These are phyloP conservation scores for Mycena leptocephala DNA, from an alignment of 768 basidiomycete species.

Conservation along the genomic window DNA sequence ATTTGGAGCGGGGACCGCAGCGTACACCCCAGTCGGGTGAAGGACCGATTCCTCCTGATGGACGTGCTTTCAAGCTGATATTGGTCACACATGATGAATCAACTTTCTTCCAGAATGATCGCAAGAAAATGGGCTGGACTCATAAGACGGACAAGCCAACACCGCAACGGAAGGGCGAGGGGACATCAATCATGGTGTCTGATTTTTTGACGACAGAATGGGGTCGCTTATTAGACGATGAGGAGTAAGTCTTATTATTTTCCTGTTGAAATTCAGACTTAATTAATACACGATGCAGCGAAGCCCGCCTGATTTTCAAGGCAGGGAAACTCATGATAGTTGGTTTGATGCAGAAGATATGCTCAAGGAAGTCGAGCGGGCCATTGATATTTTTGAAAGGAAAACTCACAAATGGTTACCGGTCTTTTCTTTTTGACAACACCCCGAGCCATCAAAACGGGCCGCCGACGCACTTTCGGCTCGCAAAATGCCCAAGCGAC, in stretches of 20 bases:
- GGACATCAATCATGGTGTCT: conserved; percentile 52
- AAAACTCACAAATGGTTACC: conserved; percentile 42
- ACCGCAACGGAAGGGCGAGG: conserved; percentile 54
- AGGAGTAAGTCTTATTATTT: conserved; percentile 37
- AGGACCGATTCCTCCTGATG: neutral
- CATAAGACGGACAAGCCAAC: conserved; percentile 38
- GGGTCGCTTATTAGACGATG: conserved; percentile 41
- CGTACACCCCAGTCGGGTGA: neutral
- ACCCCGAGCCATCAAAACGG: conserved; percentile 41
- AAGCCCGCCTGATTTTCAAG: neutral
- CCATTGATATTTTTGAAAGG: conserved; percentile 52
- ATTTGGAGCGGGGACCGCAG: neutral
- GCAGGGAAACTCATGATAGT: neutral
- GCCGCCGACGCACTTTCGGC: conserved; percentile 45
- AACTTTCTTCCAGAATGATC: conserved; percentile 56
- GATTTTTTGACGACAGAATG: conserved; percentile 52
- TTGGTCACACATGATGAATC: conserved; percentile 55
- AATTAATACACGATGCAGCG: neutral
- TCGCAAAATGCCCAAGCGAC: conserved; percentile 36
- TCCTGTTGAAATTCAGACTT: too few relatives aligned
- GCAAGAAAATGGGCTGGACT: conserved; percentile 45
- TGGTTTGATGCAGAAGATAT: neutral
- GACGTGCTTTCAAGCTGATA: conserved; percentile 26
- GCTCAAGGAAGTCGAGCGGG: conserved; percentile 34
- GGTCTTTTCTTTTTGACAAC: conserved; percentile 26